phyloP scores from a whole-genome alignment of 176 grass and related monocot species.

The Typha latifolia region DNA sequence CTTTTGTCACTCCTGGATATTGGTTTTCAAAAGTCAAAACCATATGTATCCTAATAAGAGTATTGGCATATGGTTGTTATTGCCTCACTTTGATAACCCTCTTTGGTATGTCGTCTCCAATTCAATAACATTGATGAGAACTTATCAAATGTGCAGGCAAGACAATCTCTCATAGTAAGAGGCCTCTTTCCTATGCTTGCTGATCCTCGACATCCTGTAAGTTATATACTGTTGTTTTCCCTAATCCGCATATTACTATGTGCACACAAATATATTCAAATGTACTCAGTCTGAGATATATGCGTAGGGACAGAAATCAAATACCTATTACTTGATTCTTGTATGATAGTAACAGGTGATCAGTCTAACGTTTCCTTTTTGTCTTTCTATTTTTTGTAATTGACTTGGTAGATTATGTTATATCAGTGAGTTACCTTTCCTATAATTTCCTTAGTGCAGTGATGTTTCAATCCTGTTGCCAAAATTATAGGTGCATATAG shows the following conservation, averaged over 20 bases:
- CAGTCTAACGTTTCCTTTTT: not conserved
- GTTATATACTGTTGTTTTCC: constrained; percentile 19
- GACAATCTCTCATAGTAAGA: constrained; percentile 92
- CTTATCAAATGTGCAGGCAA: constrained; percentile 44
- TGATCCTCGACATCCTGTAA: constrained; percentile 94
- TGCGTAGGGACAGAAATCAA: not conserved
- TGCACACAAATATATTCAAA: no score
- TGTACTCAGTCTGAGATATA: no score
- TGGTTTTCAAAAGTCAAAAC: not conserved
- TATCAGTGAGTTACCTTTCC: no score
- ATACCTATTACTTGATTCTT: not conserved
- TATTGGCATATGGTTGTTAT: not conserved
- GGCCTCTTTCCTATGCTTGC: constrained; percentile 99
- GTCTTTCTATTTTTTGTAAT: not conserved
- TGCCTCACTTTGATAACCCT: no score
- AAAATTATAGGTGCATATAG: no score
- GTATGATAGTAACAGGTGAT: not conserved
- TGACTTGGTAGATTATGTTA: no score
- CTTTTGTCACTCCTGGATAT: not conserved
- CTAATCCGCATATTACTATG: not conserved
- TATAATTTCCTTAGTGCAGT: no score
- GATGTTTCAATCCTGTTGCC: no score
- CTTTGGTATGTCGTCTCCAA: no score
- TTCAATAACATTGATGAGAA: not conserved
- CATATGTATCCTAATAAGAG: not conserved